Percentiles rank a stretch among this genome's conserved stretches.
phyloP scores from a whole-genome alignment of 768 basidiomycete species.

The Pholiota molesta region DNA sequence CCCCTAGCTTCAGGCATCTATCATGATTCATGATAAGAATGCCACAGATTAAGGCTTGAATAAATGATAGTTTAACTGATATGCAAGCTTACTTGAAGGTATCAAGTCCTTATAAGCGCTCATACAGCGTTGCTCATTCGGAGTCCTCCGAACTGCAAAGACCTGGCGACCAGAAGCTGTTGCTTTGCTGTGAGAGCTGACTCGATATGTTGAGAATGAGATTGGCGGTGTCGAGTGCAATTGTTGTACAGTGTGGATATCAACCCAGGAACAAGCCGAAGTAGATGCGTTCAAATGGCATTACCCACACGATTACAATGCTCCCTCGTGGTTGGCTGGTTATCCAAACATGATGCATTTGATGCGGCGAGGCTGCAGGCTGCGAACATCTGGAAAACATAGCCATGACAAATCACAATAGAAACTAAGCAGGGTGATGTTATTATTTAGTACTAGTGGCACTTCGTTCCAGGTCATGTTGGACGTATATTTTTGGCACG shows the following conservation, averaged over 20 bases:
- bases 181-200: neutral
- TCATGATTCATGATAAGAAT: neutral
- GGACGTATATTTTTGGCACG: too few species aligned
- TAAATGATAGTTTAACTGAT: neutral
- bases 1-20: slow-evolving; percentile 12
- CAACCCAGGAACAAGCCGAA: too few species aligned
- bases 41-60: neutral
- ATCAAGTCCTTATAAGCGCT: neutral
- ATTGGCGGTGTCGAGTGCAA: neutral
- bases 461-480: too few species aligned
- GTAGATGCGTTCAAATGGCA: too few species aligned
- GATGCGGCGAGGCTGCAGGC: neutral
- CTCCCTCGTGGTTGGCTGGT: neutral
- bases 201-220: neutral
- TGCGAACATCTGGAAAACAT: neutral
- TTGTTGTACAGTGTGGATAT: neutral
- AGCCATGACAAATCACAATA: slow-evolving; percentile 7
- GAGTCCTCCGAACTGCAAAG: neutral
- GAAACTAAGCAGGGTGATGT: neutral
- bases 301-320: neutral
- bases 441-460: too few species aligned
- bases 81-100: neutral
- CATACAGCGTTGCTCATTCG: neutral
- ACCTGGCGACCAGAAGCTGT: neutral
- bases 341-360: too few species aligned